Percentiles rank a stretch among this genome's conserved stretches.
Evolutionary conservation across 1,284 basidiomycete genomes (phyloP).

Genomic region (Athelia psychrophila): DNA sequence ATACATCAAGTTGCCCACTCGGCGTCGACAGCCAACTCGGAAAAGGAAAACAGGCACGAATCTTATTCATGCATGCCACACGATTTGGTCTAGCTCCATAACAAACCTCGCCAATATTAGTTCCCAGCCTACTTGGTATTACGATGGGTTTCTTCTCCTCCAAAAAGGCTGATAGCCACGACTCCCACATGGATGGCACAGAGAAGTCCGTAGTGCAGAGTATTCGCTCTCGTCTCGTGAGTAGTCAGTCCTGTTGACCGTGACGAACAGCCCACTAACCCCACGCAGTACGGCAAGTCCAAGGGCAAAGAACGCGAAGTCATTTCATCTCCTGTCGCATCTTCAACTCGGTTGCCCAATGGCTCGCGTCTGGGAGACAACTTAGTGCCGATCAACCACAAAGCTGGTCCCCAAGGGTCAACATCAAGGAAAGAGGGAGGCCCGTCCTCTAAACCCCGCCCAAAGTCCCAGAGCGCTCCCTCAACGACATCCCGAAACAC

Average conservation of each 20-base stretch:
- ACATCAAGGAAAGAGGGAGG: conserved; percentile 6
- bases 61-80: too few relatives aligned
- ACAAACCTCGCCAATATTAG: too few relatives aligned
- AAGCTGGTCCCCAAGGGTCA: not conserved
- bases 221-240: conserved; percentile 72
- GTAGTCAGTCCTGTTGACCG: conserved; percentile 26
- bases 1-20: too few relatives aligned
- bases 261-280: conserved; percentile 6
- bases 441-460: conserved; percentile 11
- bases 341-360: conserved; percentile 20
- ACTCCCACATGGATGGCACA: conserved; percentile 12
- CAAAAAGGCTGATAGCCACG: conserved; percentile 29
- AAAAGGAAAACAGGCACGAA: too few relatives aligned
- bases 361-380: not conserved
- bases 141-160: conserved; percentile 42
- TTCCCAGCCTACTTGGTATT: too few relatives aligned
- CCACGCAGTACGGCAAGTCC: conserved; percentile 59
- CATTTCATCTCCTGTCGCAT: conserved; percentile 29
- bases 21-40: too few relatives aligned
- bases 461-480: not conserved
- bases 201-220: conserved; percentile 56
- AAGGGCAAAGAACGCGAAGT: conserved; percentile 61
- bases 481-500: conserved; percentile 21
- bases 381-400: not conserved
- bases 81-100: too few relatives aligned